Conservation (phyloP, 352 stramenopile genomes). For the Phytopythium chamaehyphon region DNA sequence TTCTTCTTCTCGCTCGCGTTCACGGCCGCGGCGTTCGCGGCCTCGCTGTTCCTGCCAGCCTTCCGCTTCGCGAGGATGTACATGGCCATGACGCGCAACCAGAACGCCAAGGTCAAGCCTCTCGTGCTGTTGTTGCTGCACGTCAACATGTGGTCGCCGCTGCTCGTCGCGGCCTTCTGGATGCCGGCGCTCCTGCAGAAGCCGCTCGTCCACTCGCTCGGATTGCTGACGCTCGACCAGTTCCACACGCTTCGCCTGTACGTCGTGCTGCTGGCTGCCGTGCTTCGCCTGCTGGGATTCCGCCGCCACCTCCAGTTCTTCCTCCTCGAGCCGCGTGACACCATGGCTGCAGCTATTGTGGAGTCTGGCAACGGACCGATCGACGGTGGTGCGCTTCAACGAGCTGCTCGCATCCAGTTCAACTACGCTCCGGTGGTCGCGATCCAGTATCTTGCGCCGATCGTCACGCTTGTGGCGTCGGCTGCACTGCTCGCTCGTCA, state of each 20-base stretch:
- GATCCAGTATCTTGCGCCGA: constrained; percentile 71
- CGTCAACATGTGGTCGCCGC: constrained; percentile 62
- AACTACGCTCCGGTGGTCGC: constrained; percentile 79
- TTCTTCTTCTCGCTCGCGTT: constrained; percentile 35
- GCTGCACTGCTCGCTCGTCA: constrained; percentile 55
- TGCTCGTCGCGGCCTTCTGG: constrained; percentile 53
- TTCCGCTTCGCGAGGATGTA: constrained; percentile 84
- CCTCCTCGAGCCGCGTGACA: constrained; percentile 64
- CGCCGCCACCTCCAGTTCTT: constrained; percentile 71
- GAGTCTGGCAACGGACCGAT: constrained; percentile 39
- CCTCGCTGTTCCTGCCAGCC: constrained; percentile 60
- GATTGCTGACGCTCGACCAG: constrained; percentile 47
- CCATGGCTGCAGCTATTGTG: constrained; percentile 58
- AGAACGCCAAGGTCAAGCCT: constrained; percentile 13
- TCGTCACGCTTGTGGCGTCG: constrained; percentile 33
- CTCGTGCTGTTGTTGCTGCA: constrained; percentile 40
- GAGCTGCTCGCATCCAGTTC: constrained; percentile 74
- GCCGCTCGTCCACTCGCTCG: constrained; percentile 37
- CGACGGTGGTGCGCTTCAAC: constrained; percentile 55
- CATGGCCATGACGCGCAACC: constrained; percentile 54
- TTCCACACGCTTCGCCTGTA: constrained; percentile 53
- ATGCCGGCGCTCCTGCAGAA: constrained; percentile 44
- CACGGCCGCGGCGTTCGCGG: constrained; percentile 49
- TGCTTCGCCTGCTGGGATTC: constrained; percentile 55
- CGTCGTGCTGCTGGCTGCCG: constrained; percentile 38